Conservation (phyloP, 2,329 filamentous ascomycete species). For the Bipolaris oryzae region DNA sequence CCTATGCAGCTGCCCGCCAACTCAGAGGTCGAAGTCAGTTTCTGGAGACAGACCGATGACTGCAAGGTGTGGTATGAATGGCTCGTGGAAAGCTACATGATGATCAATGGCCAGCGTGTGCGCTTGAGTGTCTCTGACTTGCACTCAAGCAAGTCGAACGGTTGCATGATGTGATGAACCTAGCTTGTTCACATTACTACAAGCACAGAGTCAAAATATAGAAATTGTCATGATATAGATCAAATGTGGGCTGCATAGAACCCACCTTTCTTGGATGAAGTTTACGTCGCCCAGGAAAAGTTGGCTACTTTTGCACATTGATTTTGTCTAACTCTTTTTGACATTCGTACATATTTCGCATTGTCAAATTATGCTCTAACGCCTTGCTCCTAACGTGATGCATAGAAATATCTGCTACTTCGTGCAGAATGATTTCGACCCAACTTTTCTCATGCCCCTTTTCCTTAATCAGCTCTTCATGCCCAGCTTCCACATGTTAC, state of each 20-base stretch:
- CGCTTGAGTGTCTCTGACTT: conserved; percentile 62
- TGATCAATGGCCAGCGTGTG: conserved; percentile 66
- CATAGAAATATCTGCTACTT: too few species aligned
- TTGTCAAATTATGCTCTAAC: too few species aligned
- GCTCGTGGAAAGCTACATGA: conserved; percentile 83
- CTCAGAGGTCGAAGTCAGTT: conserved; percentile 84
- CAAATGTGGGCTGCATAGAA: background rate
- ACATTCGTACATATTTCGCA: too few species aligned
- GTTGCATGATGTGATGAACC: conserved; percentile 46
- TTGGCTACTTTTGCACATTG: background rate
- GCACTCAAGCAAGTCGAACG: conserved; percentile 48
- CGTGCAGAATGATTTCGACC: background rate
- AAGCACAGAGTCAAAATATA: background rate
- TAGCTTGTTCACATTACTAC: background rate
- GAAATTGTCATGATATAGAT: background rate
- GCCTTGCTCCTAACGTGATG: background rate
- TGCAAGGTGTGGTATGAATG: conserved; percentile 99
- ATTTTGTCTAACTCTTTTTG: background rate
- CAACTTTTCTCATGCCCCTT: background rate
- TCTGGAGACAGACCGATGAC: conserved; percentile 96
- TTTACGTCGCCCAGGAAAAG: background rate
- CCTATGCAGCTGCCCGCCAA: conserved; percentile 85
- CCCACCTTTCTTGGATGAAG: background rate
- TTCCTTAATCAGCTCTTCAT: background rate
- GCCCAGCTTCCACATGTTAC: background rate